Evolutionary conservation across 352 stramenopile genomes (phyloP).

Genomic region (Globisporangium paddicum): DNA sequence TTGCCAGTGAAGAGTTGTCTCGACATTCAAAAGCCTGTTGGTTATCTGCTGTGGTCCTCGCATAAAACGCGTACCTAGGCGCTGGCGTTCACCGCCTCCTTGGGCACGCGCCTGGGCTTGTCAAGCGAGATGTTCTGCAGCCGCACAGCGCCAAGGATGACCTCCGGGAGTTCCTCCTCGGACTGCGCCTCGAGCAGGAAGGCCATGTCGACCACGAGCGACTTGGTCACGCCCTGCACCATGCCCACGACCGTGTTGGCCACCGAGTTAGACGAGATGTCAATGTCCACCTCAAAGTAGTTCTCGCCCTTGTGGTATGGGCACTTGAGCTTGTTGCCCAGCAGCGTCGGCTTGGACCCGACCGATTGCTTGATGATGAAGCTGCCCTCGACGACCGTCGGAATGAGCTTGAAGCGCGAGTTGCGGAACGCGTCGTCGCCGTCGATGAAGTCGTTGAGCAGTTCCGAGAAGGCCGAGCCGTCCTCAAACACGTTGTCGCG

Average conservation of each 20-base stretch:
- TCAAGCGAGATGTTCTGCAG: constrained; percentile 83
- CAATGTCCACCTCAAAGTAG: constrained; percentile 96
- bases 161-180: constrained; percentile 85
- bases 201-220: constrained; percentile 86
- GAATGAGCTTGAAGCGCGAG: constrained; percentile 98
- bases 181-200: constrained; percentile 84
- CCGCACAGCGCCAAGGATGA: constrained; percentile 72
- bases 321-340: constrained; percentile 96
- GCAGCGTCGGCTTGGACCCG: constrained; percentile 93
- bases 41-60: background rate
- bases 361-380: constrained; percentile 96
- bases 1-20: no score
- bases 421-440: constrained; percentile 95
- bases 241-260: constrained; percentile 87
- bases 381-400: constrained; percentile 94
- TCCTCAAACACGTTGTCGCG: constrained; percentile 84
- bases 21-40: no score
- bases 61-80: background rate
- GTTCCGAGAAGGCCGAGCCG: constrained; percentile 82
- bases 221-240: constrained; percentile 88
- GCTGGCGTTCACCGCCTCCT: background rate
- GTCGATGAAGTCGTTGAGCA: constrained; percentile 91
- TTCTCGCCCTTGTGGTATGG: constrained; percentile 83
- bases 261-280: constrained; percentile 93
- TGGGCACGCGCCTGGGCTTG: constrained; percentile 56